phyloP scores from a whole-genome alignment of 306 rosid genomes.

The Oxytropis ochrocephala region DNA sequence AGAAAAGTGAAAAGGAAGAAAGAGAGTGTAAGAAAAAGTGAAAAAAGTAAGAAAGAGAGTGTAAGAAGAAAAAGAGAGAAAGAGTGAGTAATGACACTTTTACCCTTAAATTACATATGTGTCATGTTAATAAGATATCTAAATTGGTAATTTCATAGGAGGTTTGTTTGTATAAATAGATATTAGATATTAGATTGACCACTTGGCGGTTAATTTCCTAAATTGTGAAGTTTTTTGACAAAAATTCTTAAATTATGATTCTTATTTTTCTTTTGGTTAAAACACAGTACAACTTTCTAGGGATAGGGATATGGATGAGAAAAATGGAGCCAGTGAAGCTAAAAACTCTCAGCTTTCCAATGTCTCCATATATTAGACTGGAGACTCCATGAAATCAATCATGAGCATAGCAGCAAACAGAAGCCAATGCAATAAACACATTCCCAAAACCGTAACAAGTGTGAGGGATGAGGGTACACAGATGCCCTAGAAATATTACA shows the following conservation, averaged over 20 bases:
- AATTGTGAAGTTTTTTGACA: neutral
- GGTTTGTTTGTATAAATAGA: no score
- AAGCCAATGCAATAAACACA: neutral
- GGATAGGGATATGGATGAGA: neutral
- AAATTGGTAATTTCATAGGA: no score
- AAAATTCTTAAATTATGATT: neutral
- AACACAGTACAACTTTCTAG: neutral
- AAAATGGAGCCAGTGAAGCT: neutral
- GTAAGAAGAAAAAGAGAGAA: no score
- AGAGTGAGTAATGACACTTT: no score
- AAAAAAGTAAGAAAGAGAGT: no score
- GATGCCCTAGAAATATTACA: neutral
- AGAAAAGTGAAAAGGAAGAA: no score
- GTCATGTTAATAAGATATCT: no score
- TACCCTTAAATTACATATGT: no score
- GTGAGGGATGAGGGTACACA: neutral
- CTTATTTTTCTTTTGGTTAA: neutral
- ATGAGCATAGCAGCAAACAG: neutral
- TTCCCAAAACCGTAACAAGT: neutral
- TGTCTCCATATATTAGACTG: neutral
- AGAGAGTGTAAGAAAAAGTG: no score
- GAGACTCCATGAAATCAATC: neutral
- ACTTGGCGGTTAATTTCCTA: neutral
- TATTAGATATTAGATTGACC: no score
- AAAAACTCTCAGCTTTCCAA: neutral